Conservation (phyloP, 768 basidiomycete species). For the Bullera alba region DNA sequence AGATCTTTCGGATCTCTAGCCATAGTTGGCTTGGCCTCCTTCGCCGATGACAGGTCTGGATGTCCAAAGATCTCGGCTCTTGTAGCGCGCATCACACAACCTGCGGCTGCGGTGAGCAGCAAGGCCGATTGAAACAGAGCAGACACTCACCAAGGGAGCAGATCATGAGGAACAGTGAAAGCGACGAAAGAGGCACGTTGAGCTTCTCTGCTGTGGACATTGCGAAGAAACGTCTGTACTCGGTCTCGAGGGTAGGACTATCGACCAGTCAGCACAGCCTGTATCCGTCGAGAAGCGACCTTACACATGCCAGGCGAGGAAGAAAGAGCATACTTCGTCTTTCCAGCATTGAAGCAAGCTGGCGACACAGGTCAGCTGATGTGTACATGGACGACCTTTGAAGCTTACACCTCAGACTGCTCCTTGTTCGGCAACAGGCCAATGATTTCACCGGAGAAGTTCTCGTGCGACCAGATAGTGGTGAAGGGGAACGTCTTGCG, state of each 20-base stretch:
- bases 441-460: constrained; percentile 43
- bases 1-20: constrained; percentile 33
- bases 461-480: constrained; percentile 46
- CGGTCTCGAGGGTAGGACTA: constrained; percentile 37
- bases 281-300: not conserved
- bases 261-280: not conserved
- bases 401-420: constrained; percentile 38
- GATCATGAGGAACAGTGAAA: constrained; percentile 41
- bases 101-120: constrained; percentile 3
- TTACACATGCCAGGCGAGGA: constrained; percentile 40
- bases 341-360: constrained; percentile 37
- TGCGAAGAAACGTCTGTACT: constrained; percentile 37
- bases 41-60: constrained; percentile 10
- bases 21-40: not conserved
- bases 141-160: constrained; percentile 33
- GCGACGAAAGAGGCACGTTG: constrained; percentile 34
- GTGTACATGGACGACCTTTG: not conserved
- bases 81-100: constrained; percentile 40
- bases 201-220: constrained; percentile 33
- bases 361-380: not conserved
- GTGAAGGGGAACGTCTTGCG: constrained; percentile 46
- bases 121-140: no score
- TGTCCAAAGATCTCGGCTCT: constrained; percentile 39
- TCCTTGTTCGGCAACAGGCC: constrained; percentile 35
- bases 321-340: constrained; percentile 36